Evolutionary conservation across 2,329 filamentous ascomycete genomes (phyloP), one percentile per base, ranked within the genome.

Genomic region (Penicillium capsulatum): DNA sequence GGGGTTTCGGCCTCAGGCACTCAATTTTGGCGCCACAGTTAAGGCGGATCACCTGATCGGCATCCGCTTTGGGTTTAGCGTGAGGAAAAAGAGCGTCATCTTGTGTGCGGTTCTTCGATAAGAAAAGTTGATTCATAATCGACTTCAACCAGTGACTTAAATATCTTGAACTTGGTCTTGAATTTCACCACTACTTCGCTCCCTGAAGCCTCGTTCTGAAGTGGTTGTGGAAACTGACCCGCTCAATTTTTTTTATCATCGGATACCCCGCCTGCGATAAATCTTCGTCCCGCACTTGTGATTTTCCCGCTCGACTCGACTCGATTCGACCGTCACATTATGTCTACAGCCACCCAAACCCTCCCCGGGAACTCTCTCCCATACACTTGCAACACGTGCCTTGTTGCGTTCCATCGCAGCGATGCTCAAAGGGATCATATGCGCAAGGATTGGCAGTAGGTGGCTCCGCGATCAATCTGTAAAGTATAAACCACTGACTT

Each of bases 361-460:
- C 4, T 11, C 11, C 4, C 19, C 9, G 19, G 19, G 19, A 9
- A 22, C 19, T 22, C 26, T 5, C 41, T 38, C 13, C 41, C 92
- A 2, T 98, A 91, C 70, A 97, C 91, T 40, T 98, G 92, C 80
- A 98, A 97, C 68, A 92, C 90, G 42, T 98, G 92, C 63, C 88
- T 95, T 65, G 90, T 98, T 55, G 92, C 91, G 36, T 98, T 97
- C 70, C 84, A 91, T 52, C 89, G 87, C 61, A 89, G 86, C 64
- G 91, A 97, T 62, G 76, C 94, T 40, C 92, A 98, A 70, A 83
- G 92, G 64, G 83, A 80, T 26, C 92, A 98, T 64, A 98, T 98
- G 92, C 89, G 92, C 66, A 92, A 84, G 56, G 92, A 98, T 71
- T 98, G 92, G 92, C 91, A 98, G 85, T 92, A 76, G 71, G 86